Base-by-base conservation (phyloP, 306 rosid species). In the Trifolium pratense region DNA sequence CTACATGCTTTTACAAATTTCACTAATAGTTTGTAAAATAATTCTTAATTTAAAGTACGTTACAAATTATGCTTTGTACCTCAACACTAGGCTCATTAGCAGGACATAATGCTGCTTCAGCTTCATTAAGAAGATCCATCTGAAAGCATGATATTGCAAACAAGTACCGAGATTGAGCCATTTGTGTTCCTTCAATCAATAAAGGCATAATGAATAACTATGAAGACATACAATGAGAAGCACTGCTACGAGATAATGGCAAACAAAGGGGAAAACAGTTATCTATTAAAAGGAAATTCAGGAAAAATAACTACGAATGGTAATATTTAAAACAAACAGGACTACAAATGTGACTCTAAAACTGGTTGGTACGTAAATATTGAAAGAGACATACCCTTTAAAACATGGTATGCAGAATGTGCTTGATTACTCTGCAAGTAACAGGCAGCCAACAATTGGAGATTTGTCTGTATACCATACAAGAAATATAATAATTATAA, bases 111-210 rank as follows among this genome's bases (percentile, higher is more conserved):
- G 93, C 96, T 37, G 93, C 86, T 87, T 91, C 99, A 48, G 97
- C 97, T 82, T 91, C 99, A 5, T 80, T 86, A 10, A 91, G 96
- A 83, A 88, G 92, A 88, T 89, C 90, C 97, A 95, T 86, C 78
- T 90, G 96, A 86, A 88, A 95, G 93, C 99, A 95, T 46, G 99
- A 95, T 84, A 87, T 71, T 16, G 99, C 99, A 92, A 91, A 91
- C 97, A 95, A 82, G 92, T 95, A 95, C 81, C 99, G 94, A 70
- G 97, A 95, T 86, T 90, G 97, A 87, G 97, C 90, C 96, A 87
- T 85, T 82, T 83, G 92, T 63, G 88, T 82, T 79, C 99, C 99
- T 95, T 87, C 90, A 83, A 67, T 79, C 62, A 75, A 55, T 56
- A 80, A 85, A 48, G 75, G 70, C 66, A 86, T 48, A 71, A 82